phyloP scores from a whole-genome alignment of 345 rosid species.

The Eucalyptus brandiana region DNA sequence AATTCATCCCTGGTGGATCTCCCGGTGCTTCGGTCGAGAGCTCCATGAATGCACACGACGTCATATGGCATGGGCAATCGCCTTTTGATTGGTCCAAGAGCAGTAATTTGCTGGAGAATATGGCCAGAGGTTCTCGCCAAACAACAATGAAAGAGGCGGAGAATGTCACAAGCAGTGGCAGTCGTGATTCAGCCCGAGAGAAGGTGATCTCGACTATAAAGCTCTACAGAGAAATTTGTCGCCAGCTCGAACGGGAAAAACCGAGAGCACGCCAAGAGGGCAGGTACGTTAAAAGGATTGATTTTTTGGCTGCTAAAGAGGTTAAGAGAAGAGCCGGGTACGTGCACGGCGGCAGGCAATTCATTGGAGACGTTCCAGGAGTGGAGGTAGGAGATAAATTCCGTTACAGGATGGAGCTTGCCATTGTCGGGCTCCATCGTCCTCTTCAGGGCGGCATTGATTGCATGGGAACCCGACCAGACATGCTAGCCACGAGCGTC shows the following conservation, averaged over 20 bases:
- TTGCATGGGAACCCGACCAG: not conserved
- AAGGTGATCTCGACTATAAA: not conserved
- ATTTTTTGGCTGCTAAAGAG: not conserved
- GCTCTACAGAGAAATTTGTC: not conserved
- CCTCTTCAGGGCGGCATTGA: not conserved
- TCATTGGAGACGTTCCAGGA: not conserved
- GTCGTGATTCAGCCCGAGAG: not conserved
- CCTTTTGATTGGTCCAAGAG: not conserved
- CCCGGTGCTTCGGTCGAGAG: not conserved
- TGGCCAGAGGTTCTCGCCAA: not conserved
- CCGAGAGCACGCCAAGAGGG: not conserved
- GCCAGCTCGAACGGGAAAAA: not conserved
- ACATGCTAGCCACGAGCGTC: not conserved
- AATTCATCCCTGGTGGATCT: not conserved
- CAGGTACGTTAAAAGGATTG: not conserved
- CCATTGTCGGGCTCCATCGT: not conserved
- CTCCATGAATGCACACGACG: not conserved
- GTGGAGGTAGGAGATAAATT: constrained; percentile 6
- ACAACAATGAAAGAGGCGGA: not conserved
- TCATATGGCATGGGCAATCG: not conserved
- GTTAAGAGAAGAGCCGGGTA: not conserved
- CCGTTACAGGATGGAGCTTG: not conserved
- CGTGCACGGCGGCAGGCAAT: not conserved
- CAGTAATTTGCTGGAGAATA: not conserved
- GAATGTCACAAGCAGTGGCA: not conserved